These are phyloP conservation scores for Zymoseptoria ardabiliae DNA, from an alignment of 2,329 filamentous ascomycete species.

Conservation along the genomic window DNA sequence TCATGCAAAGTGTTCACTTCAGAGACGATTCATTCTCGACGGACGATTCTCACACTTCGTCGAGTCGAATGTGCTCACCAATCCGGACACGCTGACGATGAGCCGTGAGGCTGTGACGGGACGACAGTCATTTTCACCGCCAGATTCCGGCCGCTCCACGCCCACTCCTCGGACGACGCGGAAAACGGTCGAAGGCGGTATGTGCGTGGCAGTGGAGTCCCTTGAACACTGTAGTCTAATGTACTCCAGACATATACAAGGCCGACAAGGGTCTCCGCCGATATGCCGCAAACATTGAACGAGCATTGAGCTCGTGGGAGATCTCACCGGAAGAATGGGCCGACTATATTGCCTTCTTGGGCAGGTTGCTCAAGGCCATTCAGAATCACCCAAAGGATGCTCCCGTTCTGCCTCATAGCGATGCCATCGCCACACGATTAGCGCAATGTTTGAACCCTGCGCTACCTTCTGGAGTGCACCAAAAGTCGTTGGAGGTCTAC, in stretches of 20 bases:
- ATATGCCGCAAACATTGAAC: conserved; percentile 82
- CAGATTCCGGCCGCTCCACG: conserved; percentile 75
- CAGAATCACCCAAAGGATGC: conserved; percentile 73
- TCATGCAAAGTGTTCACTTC: background rate
- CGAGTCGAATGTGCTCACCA: background rate
- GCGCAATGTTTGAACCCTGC: conserved; percentile 92
- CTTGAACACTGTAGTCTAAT: background rate
- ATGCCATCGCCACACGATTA: conserved; percentile 77
- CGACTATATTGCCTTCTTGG: conserved; percentile 96
- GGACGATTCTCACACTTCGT: background rate
- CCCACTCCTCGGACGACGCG: conserved; percentile 70
- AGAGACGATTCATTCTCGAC: background rate
- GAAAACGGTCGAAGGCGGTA: conserved; percentile 71
- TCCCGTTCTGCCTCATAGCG: conserved; percentile 70
- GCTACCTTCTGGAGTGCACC: conserved; percentile 90
- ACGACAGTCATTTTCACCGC: conserved; percentile 61
- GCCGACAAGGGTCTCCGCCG: conserved; percentile 69
- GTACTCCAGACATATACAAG: conserved; percentile 46
- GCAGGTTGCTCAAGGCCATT: conserved; percentile 81
- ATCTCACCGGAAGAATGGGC: conserved; percentile 96
- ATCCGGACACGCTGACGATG: conserved; percentile 39
- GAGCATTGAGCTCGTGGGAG: conserved; percentile 83
- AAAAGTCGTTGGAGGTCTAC: conserved; percentile 94
- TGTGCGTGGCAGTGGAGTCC: conserved; percentile 27
- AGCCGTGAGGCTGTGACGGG: conserved; percentile 54